Conservation (phyloP, 2,329 filamentous ascomycete species). For the Triangularia setosa region DNA sequence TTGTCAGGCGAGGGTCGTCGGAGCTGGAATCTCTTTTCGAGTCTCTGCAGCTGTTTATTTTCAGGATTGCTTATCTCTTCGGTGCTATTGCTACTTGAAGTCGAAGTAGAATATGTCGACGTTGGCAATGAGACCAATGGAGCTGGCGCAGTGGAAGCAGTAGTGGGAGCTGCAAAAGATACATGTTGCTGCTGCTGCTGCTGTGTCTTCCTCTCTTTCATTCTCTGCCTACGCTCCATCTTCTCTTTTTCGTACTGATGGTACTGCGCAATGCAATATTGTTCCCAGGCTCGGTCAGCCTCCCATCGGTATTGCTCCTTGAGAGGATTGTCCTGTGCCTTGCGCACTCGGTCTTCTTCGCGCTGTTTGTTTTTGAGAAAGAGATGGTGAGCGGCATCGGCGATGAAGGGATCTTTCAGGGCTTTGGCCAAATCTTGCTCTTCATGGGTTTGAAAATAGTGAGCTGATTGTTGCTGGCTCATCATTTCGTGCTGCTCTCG, state of each 20-base stretch:
- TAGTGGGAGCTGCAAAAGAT: background rate
- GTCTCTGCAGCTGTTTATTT: background rate
- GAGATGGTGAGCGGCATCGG: background rate
- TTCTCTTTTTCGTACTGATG: background rate
- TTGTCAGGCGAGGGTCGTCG: background rate
- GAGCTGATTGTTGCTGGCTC: background rate
- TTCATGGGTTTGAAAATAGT: background rate
- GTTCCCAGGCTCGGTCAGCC: background rate
- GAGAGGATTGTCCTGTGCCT: background rate
- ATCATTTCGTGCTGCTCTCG: background rate
- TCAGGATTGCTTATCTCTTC: background rate
- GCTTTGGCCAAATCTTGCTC: background rate
- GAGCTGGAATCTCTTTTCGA: background rate
- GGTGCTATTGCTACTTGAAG: background rate
- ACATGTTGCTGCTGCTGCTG: background rate
- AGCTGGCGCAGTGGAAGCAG: background rate
- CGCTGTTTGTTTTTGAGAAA: background rate
- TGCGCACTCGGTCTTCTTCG: background rate
- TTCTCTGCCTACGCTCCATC: background rate
- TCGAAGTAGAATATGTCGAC: background rate
- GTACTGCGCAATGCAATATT: background rate
- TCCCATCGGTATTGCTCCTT: background rate
- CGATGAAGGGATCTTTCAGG: background rate
- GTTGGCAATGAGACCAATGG: background rate
- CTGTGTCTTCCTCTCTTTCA: background rate